Percentiles rank a stretch among this genome's conserved stretches.
phyloP scores from a whole-genome alignment of 176 grass and related monocot species.

The Juncus inflexus region DNA sequence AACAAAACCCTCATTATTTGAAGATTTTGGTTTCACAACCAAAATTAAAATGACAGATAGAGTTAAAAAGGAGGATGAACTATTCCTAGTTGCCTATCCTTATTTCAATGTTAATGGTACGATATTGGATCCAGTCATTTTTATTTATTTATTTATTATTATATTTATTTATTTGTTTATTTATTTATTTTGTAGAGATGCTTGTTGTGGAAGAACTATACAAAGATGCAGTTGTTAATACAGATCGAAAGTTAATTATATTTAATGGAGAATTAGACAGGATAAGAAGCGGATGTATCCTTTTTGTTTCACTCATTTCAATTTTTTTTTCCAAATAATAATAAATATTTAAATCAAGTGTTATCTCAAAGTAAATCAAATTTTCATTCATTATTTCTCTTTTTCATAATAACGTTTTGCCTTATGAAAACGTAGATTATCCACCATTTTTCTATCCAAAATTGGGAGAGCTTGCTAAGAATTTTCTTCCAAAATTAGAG shows the following conservation, averaged over 20 bases:
- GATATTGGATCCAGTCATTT: background rate
- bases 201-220: slow-evolving; percentile 97
- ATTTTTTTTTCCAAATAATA: no score
- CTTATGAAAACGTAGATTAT: slow-evolving; percentile 77
- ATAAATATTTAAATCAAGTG: no score
- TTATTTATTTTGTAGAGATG: slow-evolving; percentile 55
- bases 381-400: background rate
- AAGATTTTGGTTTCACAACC: slow-evolving; percentile 91
- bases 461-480: slow-evolving; percentile 62
- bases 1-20: slow-evolving; percentile 87
- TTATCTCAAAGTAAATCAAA: no score
- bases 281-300: slow-evolving; percentile 99
- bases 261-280: slow-evolving; percentile 96
- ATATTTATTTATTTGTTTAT: slow-evolving; percentile 7
- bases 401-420: slow-evolving; percentile 8
- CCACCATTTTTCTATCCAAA: slow-evolving; percentile 97
- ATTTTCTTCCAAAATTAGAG: slow-evolving; percentile 87
- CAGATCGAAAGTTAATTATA: slow-evolving; percentile 69
- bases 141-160: slow-evolving; percentile 5
- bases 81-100: slow-evolving; percentile 89
- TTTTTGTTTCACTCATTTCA: slow-evolving; percentile 8
- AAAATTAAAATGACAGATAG: slow-evolving; percentile 90
- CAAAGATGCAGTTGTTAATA: slow-evolving; percentile 64
- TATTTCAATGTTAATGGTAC: slow-evolving; percentile 99
- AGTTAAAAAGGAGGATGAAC: slow-evolving; percentile 64